These are phyloP conservation scores for Parastagonospora nodorum DNA, from an alignment of 2,329 filamentous ascomycete species.

Conservation along the genomic window DNA sequence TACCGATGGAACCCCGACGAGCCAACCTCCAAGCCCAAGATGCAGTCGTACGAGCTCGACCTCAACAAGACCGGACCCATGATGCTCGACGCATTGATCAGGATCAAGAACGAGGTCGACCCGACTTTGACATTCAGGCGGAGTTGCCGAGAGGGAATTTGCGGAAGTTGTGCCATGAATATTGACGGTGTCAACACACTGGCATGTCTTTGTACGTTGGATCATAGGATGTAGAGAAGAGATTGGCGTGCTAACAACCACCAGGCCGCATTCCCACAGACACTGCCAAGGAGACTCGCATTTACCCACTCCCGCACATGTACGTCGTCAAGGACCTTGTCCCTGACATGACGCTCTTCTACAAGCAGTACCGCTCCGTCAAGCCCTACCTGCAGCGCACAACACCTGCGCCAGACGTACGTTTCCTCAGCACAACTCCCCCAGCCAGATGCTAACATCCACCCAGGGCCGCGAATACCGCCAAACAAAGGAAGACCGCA, in stretches of 20 bases:
- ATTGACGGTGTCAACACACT: slow-evolving; percentile 98
- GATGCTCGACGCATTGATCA: slow-evolving; percentile 94
- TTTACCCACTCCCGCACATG: slow-evolving; percentile 97
- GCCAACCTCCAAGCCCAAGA: slow-evolving; percentile 88
- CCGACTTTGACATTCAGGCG: slow-evolving; percentile 94
- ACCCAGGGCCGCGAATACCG: slow-evolving; percentile 85
- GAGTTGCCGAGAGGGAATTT: slow-evolving; percentile 97
- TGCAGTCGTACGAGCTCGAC: slow-evolving; percentile 95
- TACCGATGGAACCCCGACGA: slow-evolving; percentile 98
- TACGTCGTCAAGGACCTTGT: slow-evolving; percentile 99
- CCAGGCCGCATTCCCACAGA: slow-evolving; percentile 92
- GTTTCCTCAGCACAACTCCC: slow-evolving; percentile 41
- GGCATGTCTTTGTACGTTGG: slow-evolving; percentile 87
- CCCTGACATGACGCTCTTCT: slow-evolving; percentile 96
- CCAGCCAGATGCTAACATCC: slow-evolving; percentile 18
- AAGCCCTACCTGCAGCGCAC: slow-evolving; percentile 97
- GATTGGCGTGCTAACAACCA: slow-evolving; percentile 12
- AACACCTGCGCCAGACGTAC: slow-evolving; percentile 80
- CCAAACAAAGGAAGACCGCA: slow-evolving; percentile 88
- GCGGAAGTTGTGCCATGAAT: slow-evolving; percentile 99
- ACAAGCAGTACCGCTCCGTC: slow-evolving; percentile 99
- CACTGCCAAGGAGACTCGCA: slow-evolving; percentile 78
- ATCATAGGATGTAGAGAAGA: not conserved
- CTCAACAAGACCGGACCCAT: slow-evolving; percentile 99
- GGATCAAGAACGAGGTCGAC: slow-evolving; percentile 99